phyloP scores from a whole-genome alignment of 2,329 filamentous ascomycete genomes.

The Microdochium bolleyi region DNA sequence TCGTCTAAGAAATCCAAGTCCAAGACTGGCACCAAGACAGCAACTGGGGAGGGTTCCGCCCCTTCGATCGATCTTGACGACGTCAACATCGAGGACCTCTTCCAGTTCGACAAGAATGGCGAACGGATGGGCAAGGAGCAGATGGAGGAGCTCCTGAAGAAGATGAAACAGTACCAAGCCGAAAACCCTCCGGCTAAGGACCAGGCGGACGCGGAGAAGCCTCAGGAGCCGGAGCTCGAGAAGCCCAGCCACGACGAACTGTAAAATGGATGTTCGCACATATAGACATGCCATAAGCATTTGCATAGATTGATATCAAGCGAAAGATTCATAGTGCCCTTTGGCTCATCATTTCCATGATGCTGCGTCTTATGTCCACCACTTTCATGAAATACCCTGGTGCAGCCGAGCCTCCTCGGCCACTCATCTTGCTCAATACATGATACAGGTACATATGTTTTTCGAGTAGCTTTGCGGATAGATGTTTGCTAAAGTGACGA shows the following conservation, averaged over 20 bases:
- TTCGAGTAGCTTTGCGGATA: not conserved
- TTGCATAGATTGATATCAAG: conserved; percentile 21
- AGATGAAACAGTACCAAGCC: conserved; percentile 7
- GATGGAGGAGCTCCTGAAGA: conserved; percentile 5
- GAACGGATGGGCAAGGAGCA: conserved; percentile 27
- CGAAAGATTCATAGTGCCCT: conserved; percentile 9
- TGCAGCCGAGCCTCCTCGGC: too few species aligned
- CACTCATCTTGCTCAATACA: too few species aligned
- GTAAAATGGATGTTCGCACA: conserved; percentile 10
- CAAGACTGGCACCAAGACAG: conserved; percentile 27
- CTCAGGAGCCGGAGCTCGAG: too few species aligned
- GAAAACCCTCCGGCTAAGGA: conserved; percentile 10
- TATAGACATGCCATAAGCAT: not conserved
- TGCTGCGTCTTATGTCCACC: too few species aligned
- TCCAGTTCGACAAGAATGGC: conserved; percentile 29
- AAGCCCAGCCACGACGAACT: conserved; percentile 9
- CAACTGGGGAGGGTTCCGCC: conserved; percentile 18
- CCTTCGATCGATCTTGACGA: conserved; percentile 32
- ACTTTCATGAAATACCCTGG: too few species aligned
- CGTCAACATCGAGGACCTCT: conserved; percentile 16
- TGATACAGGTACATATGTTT: too few species aligned
- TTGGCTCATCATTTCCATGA: too few species aligned
- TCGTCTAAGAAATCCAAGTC: conserved; percentile 32
- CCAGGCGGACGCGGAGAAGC: conserved; percentile 18
- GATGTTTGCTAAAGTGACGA: not conserved